A percentile compares a stretch with the other conserved stretches of the same genome.
Conservation (phyloP, 1,284 basidiomycete species). For the Cystobasidiaceae sp. region DNA sequence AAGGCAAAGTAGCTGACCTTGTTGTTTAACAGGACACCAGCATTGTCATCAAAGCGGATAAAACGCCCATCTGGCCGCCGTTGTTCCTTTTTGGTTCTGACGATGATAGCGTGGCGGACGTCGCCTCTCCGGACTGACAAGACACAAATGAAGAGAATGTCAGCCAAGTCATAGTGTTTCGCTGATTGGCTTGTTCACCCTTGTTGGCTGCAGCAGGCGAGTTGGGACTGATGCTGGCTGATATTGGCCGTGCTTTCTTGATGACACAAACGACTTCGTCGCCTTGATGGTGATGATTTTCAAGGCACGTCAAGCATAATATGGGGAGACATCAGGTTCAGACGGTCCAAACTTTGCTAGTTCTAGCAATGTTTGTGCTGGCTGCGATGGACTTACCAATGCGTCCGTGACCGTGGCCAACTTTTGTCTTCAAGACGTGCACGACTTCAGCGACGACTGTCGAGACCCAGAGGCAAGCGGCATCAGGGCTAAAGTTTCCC, state of each 20-base stretch:
- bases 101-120: constrained; percentile 88
- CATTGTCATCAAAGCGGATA: constrained; percentile 95
- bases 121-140: constrained; percentile 74
- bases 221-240: constrained; percentile 52
- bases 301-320: background rate
- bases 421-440: constrained; percentile 93
- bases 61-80: constrained; percentile 78
- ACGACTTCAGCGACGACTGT: constrained; percentile 84
- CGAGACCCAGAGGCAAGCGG: background rate
- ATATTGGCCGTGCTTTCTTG: constrained; percentile 79
- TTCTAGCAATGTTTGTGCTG: constrained; percentile 3
- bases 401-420: constrained; percentile 63
- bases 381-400: constrained; percentile 49
- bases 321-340: no score
- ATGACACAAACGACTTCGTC: constrained; percentile 98
- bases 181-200: constrained; percentile 45
- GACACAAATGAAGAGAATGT: constrained; percentile 50
- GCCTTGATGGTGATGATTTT: constrained; percentile 59
- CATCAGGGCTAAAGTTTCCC: background rate
- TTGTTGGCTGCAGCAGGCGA: constrained; percentile 54
- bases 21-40: constrained; percentile 90
- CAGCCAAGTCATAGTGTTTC: constrained; percentile 45
- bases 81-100: constrained; percentile 78
- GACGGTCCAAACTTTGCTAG: background rate
- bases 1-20: constrained; percentile 53